Conservation (phyloP, 2,329 filamentous ascomycete genomes). For the Didymella sp. region DNA sequence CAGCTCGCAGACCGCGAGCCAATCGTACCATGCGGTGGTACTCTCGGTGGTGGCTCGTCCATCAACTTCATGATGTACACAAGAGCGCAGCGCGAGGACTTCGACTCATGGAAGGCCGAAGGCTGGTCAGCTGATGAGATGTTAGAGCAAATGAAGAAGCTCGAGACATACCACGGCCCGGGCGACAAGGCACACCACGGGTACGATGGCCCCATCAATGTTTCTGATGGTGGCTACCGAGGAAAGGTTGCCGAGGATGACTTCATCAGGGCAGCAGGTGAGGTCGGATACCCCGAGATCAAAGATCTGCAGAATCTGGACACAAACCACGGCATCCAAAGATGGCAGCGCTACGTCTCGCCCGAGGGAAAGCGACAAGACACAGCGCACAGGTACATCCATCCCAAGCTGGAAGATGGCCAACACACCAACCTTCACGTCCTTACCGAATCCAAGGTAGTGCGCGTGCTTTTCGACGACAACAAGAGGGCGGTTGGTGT, state of each 20-base stretch:
- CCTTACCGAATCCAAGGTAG: constrained; percentile 63
- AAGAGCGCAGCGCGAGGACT: constrained; percentile 56
- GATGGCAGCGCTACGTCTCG: constrained; percentile 59
- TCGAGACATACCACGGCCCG: constrained; percentile 64
- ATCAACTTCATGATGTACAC: constrained; percentile 56
- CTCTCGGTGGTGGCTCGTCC: constrained; percentile 65
- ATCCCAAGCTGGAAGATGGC: constrained; percentile 58
- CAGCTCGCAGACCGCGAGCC: constrained; percentile 57
- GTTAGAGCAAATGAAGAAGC: constrained; percentile 62
- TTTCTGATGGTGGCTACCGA: constrained; percentile 60
- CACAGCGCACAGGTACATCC: constrained; percentile 62
- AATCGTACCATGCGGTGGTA: constrained; percentile 55
- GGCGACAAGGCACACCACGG: constrained; percentile 59
- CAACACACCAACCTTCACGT: constrained; percentile 66
- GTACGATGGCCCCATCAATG: constrained; percentile 61
- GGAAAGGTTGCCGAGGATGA: constrained; percentile 53
- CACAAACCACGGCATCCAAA: constrained; percentile 50
- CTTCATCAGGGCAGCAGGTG: constrained; percentile 58
- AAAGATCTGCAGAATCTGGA: constrained; percentile 62
- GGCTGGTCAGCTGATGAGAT: constrained; percentile 63
- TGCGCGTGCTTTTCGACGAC: constrained; percentile 62
- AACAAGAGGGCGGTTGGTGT: constrained; percentile 64
- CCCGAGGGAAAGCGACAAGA: constrained; percentile 65
- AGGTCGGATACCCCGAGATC: constrained; percentile 61
- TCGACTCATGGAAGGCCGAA: constrained; percentile 60